Percentiles rank a stretch among this genome's conserved stretches.
Conservation (phyloP, 495 filamentous ascomycete genomes). For the Penicillium desertorum region DNA sequence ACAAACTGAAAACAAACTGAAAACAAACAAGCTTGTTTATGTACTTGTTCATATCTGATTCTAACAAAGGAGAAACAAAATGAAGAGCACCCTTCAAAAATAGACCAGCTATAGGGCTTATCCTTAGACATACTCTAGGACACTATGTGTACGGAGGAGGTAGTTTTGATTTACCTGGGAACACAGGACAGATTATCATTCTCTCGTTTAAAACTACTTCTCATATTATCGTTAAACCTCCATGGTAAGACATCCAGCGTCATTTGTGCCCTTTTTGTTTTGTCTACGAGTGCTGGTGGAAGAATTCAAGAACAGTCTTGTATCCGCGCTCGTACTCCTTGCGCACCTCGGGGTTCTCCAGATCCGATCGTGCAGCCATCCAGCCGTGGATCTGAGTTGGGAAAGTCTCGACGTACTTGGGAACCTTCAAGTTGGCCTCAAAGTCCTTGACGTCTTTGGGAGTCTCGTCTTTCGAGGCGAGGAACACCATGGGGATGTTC, state of each 20-base stretch:
- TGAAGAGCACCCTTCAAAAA: no score
- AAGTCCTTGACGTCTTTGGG: constrained; percentile 68
- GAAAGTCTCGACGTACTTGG: constrained; percentile 79
- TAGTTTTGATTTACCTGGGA: background rate
- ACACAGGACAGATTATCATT: background rate
- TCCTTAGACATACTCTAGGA: background rate
- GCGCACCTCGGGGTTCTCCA: constrained; percentile 64
- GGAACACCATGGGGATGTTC: constrained; percentile 61
- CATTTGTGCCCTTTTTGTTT: background rate
- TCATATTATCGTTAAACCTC: background rate
- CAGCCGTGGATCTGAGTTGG: constrained; percentile 82
- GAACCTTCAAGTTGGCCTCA: constrained; percentile 60
- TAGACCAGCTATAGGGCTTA: background rate
- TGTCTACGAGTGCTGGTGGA: constrained; percentile 67
- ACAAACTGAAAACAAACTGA: background rate
- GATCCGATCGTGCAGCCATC: constrained; percentile 78
- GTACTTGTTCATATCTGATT: background rate
- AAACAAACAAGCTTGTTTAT: background rate
- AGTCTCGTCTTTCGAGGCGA: constrained; percentile 68
- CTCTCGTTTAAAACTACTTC: background rate
- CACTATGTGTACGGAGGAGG: background rate
- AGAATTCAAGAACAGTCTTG: constrained; percentile 69
- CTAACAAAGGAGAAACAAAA: background rate
- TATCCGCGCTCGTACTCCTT: constrained; percentile 81
- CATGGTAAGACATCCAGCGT: background rate